A percentile compares a stretch with the other conserved stretches of the same genome.
Evolutionary conservation across 371 early-diverging fungal species (phyloP).

Genomic region (Lichtheimia corymbifera): DNA sequence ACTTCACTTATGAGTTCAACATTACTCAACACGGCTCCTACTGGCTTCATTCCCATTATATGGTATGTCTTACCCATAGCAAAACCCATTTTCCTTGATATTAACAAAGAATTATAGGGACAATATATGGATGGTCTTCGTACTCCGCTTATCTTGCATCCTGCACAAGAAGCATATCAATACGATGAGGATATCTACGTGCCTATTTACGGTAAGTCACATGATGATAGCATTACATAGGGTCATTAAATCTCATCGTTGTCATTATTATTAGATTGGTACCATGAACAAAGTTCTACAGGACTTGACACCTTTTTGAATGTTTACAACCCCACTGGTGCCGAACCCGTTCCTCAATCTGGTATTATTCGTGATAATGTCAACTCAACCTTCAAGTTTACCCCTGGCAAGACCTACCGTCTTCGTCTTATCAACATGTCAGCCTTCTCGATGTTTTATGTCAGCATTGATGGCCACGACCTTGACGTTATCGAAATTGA

Average conservation of each 20-base stretch:
- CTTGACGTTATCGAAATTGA: conserved; percentile 80
- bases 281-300: conserved; percentile 46
- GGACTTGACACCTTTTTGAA: conserved; percentile 47
- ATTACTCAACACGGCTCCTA: conserved; percentile 69
- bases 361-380: conserved; percentile 51
- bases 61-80: conserved; percentile 4
- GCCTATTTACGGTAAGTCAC: conserved; percentile 37
- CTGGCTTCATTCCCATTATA: conserved; percentile 74
- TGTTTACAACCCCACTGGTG: conserved; percentile 55
- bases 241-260: too few species aligned
- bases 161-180: conserved; percentile 50
- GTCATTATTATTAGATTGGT: conserved; percentile 53
- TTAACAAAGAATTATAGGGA: conserved; percentile 20
- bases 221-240: too few species aligned
- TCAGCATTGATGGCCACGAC: conserved; percentile 73
- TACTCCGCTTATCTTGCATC: conserved; percentile 69
- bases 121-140: conserved; percentile 84
- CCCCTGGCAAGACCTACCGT: conserved; percentile 32
- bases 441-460: conserved; percentile 62
- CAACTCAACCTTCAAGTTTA: conserved; percentile 22
- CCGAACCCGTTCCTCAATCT: conserved; percentile 45
- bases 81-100: neutral
- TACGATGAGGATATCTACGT: conserved; percentile 71
- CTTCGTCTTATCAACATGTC: conserved; percentile 64
- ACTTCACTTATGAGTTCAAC: conserved; percentile 65